Conservation (phyloP, 2,329 filamentous ascomycete species). For the Pyrenophora seminiperda region DNA sequence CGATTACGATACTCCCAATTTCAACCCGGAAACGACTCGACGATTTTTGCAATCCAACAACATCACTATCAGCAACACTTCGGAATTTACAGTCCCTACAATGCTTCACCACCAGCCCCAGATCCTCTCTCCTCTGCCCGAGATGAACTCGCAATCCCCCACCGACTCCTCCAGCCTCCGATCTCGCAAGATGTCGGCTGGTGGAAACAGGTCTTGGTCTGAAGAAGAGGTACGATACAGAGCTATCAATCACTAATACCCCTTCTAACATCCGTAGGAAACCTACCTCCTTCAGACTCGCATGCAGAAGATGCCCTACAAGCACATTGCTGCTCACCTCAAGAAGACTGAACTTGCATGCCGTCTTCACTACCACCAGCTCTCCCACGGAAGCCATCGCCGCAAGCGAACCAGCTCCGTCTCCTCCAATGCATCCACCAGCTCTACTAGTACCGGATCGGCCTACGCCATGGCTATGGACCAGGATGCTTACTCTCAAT, state of each 20-base stretch:
- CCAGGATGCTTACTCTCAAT: conserved; percentile 44
- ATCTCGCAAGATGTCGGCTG: conserved; percentile 70
- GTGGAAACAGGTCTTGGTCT: conserved; percentile 80
- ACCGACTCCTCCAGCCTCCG: conserved; percentile 60
- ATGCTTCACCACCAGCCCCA: conserved; percentile 49
- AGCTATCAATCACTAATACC: background rate
- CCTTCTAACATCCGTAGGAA: conserved; percentile 63
- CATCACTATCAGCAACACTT: conserved; percentile 23
- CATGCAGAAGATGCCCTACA: conserved; percentile 87
- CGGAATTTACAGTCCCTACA: conserved; percentile 11
- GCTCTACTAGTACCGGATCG: conserved; percentile 43
- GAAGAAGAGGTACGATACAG: conserved; percentile 73
- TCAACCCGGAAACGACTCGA: conserved; percentile 34
- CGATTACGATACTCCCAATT: conserved; percentile 56
- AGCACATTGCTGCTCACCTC: conserved; percentile 82
- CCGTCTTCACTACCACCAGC: conserved; percentile 84
- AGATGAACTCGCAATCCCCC: conserved; percentile 41
- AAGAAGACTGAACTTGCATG: conserved; percentile 89
- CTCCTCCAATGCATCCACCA: conserved; percentile 58
- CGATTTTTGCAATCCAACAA: conserved; percentile 42
- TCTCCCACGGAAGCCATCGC: conserved; percentile 80
- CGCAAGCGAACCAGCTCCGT: conserved; percentile 76
- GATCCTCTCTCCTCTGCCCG: conserved; percentile 46
- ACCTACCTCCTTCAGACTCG: conserved; percentile 82
- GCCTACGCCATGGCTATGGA: conserved; percentile 48